Conservation (phyloP, 139 green algal genomes). For the Astrephomene gubernaculifera region DNA sequence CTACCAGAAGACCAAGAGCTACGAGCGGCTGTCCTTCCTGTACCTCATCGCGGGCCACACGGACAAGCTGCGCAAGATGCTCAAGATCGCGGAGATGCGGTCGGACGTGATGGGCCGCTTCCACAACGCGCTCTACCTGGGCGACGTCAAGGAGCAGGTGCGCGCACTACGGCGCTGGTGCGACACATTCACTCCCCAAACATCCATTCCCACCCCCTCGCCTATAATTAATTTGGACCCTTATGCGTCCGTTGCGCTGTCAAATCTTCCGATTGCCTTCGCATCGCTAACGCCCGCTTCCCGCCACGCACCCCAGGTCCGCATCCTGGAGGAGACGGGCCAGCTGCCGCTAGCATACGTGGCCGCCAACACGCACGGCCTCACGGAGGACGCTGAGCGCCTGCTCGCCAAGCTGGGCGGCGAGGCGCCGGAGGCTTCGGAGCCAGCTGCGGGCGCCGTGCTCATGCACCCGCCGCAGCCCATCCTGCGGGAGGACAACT, state of each 20-base stretch:
- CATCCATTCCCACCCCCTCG: too few species aligned
- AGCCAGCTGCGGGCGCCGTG: not conserved
- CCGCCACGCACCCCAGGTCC: too few species aligned
- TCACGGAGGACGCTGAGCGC: conserved; percentile 71
- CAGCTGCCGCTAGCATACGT: conserved; percentile 94
- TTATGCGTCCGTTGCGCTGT: too few species aligned
- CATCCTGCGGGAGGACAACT: conserved; percentile 91
- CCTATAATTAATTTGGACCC: too few species aligned
- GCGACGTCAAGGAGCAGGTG: conserved; percentile 88
- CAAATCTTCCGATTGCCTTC: too few species aligned
- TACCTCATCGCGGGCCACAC: conserved; percentile 98
- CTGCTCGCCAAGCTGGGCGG: conserved; percentile 57
- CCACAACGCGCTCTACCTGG: conserved; percentile 98
- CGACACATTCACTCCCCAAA: too few species aligned
- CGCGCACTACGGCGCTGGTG: too few species aligned
- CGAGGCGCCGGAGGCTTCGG: conserved; percentile 42
- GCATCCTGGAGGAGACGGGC: conserved; percentile 92
- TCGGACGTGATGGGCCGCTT: conserved; percentile 95
- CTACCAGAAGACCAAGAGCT: conserved; percentile 99
- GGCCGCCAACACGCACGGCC: conserved; percentile 88
- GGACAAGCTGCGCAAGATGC: conserved; percentile 88
- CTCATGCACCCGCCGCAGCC: conserved; percentile 66
- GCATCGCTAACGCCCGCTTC: too few species aligned
- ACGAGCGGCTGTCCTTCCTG: conserved; percentile 98
- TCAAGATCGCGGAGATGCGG: conserved; percentile 98